Conservation (phyloP, 1,139 yeast genomes). For the Yamadazyma membranifaciens region DNA sequence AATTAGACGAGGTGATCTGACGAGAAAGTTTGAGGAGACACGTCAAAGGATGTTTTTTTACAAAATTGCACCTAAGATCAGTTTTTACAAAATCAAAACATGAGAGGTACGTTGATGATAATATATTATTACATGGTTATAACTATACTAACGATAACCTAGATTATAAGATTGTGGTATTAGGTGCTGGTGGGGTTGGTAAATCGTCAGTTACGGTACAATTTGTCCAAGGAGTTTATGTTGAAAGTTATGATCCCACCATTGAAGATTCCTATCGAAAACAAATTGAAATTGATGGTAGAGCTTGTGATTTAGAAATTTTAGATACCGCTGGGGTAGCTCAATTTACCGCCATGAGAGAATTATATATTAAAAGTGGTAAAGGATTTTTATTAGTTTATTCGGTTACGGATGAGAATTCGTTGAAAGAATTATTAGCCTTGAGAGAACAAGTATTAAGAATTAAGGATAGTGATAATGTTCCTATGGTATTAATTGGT, state of each 20-base stretch:
- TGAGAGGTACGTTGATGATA: constrained; percentile 12
- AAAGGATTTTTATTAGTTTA: constrained; percentile 86
- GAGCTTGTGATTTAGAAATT: constrained; percentile 79
- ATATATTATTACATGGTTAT: no score
- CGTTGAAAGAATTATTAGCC: constrained; percentile 77
- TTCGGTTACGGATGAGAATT: constrained; percentile 83
- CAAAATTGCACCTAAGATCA: background rate
- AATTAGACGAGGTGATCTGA: background rate
- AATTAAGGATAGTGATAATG: constrained; percentile 75
- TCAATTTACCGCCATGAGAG: constrained; percentile 57
- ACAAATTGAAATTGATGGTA: constrained; percentile 87
- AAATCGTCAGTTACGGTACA: constrained; percentile 52
- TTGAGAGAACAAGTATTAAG: constrained; percentile 86
- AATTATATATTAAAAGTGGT: constrained; percentile 80
- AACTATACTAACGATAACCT: constrained; percentile 12
- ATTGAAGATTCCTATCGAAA: constrained; percentile 80
- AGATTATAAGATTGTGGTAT: constrained; percentile 48
- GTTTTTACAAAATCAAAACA: constrained; percentile 1
- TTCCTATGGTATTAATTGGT: constrained; percentile 86
- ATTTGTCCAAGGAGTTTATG: constrained; percentile 51
- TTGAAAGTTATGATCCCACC: constrained; percentile 51
- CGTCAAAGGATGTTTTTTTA: constrained; percentile 6
- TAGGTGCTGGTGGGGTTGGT: constrained; percentile 56
- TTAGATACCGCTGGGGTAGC: constrained; percentile 55
- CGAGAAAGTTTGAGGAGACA: constrained; percentile 5